Conservation (phyloP, 2,329 filamentous ascomycete species). For the Hymenoscyphus scutula region DNA sequence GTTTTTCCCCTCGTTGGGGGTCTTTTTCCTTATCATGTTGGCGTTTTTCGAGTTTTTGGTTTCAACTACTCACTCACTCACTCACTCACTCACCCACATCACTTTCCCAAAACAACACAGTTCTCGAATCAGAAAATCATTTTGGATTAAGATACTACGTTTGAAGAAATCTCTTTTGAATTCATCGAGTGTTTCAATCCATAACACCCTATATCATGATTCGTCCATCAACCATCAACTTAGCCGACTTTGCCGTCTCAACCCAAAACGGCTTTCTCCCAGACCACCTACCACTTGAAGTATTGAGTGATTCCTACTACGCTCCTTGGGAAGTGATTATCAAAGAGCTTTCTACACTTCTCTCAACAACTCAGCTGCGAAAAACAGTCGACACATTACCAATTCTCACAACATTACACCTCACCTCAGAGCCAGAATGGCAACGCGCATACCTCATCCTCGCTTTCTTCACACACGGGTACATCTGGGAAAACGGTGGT, state of each 20-base stretch:
- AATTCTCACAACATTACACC: conserved; percentile 62
- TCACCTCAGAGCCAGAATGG: conserved; percentile 71
- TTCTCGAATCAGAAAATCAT: not conserved
- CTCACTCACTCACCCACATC: not conserved
- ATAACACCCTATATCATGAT: conserved; percentile 23
- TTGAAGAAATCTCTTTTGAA: not conserved
- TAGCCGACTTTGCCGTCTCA: conserved; percentile 31
- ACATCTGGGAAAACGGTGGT: conserved; percentile 81
- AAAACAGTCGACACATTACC: conserved; percentile 63
- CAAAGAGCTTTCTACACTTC: conserved; percentile 62
- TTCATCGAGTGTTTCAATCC: not conserved
- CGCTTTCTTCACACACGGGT: conserved; percentile 77
- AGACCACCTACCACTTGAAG: conserved; percentile 60
- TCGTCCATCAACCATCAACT: conserved; percentile 27
- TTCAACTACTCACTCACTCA: not conserved
- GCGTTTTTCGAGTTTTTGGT: not conserved
- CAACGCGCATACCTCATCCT: conserved; percentile 76
- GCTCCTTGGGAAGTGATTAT: conserved; percentile 74
- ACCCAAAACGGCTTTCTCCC: conserved; percentile 70
- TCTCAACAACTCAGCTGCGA: conserved; percentile 64
- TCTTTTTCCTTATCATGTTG: not conserved
- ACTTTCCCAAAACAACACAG: no score
- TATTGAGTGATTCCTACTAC: conserved; percentile 71
- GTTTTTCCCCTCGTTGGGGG: not conserved
- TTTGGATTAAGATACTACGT: not conserved